Conservation (phyloP, 2,329 filamentous ascomycete genomes). For the Rutstroemia sp. region DNA sequence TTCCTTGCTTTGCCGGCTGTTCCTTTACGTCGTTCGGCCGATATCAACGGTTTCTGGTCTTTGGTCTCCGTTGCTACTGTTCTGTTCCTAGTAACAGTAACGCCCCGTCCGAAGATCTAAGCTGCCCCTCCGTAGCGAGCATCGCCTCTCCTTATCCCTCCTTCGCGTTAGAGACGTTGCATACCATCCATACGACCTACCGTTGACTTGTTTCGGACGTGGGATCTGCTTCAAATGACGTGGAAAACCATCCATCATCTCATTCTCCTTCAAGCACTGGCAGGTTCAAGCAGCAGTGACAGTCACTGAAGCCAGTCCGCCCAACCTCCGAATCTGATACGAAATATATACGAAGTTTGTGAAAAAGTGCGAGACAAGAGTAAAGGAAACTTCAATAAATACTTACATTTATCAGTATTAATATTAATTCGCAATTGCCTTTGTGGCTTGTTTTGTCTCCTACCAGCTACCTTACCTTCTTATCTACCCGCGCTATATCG, state of each 20-base stretch:
- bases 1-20: neutral
- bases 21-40: neutral
- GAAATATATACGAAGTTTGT: neutral
- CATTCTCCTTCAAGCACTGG: conserved; percentile 27
- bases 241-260: conserved; percentile 22
- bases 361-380: neutral
- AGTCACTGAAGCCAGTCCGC: conserved; percentile 17
- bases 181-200: neutral
- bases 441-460: conserved; percentile 3
- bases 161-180: neutral
- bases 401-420: conserved; percentile 1
- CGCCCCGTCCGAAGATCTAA: conserved; percentile 2
- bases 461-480: neutral
- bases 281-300: conserved; percentile 19
- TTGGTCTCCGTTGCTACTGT: neutral
- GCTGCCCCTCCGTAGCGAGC: neutral
- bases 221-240: conserved; percentile 22
- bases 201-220: neutral
- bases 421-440: neutral
- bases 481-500: conserved; percentile 4
- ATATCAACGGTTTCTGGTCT: neutral
- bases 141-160: too few relatives aligned
- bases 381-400: neutral
- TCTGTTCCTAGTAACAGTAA: conserved; percentile 8
- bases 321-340: neutral